phyloP scores from a whole-genome alignment of 352 stramenopile genomes.

The Phytopythium vexans region DNA sequence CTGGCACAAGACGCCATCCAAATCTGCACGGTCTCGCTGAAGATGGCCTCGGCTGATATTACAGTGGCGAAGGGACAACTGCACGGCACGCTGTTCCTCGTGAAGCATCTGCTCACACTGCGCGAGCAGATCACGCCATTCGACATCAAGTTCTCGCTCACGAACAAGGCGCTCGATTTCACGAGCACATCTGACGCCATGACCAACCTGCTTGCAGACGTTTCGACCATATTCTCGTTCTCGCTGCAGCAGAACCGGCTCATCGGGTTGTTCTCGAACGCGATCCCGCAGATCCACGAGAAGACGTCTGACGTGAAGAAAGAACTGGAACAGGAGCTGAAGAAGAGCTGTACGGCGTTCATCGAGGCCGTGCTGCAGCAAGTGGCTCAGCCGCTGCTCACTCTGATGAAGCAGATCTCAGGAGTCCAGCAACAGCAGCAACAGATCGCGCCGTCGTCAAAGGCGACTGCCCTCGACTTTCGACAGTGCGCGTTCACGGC shows the following conservation, averaged over 20 bases:
- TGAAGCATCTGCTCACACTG: slow-evolving; percentile 81
- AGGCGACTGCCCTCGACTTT: slow-evolving; percentile 31
- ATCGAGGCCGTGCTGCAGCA: slow-evolving; percentile 73
- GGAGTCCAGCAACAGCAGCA: slow-evolving; percentile 37
- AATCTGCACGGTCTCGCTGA: slow-evolving; percentile 72
- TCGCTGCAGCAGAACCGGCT: slow-evolving; percentile 49
- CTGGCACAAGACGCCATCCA: slow-evolving; percentile 81
- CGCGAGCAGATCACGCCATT: slow-evolving; percentile 85
- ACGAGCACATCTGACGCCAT: slow-evolving; percentile 72
- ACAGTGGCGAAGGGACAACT: slow-evolving; percentile 41
- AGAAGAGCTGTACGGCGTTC: slow-evolving; percentile 75
- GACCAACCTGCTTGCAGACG: slow-evolving; percentile 63
- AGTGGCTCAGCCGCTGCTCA: slow-evolving; percentile 50
- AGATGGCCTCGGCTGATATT: slow-evolving; percentile 72
- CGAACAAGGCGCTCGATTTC: slow-evolving; percentile 72
- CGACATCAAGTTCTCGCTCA: slow-evolving; percentile 76
- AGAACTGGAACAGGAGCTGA: slow-evolving; percentile 73
- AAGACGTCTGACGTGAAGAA: slow-evolving; percentile 80
- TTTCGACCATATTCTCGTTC: slow-evolving; percentile 61
- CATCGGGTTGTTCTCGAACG: slow-evolving; percentile 57
- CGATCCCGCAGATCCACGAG: slow-evolving; percentile 76
- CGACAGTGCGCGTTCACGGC: slow-evolving; percentile 41
- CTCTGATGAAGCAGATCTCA: slow-evolving; percentile 65
- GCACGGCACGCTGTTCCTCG: slow-evolving; percentile 71
- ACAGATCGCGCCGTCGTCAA: slow-evolving; percentile 1